Conservation (phyloP, 805 yeast genomes). For the Cyberlindnera samutprakarnensis region DNA sequence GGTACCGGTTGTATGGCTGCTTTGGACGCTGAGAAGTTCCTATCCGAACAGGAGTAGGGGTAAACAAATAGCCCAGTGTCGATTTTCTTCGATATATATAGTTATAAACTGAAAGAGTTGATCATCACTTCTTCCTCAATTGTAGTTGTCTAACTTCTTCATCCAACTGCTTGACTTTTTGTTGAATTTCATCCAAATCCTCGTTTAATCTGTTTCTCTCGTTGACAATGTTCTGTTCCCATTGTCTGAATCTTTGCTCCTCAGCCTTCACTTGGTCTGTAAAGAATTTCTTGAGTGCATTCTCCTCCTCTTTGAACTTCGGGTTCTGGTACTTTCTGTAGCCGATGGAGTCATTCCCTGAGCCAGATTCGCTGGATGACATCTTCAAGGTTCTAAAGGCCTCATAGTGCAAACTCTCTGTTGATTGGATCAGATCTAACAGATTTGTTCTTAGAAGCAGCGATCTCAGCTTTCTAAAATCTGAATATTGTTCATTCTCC, state of each 20-base stretch:
- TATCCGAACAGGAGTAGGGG: constrained; percentile 48
- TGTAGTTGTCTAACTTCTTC: constrained; percentile 64
- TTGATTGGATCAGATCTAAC: constrained; percentile 72
- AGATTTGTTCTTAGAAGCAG: constrained; percentile 74
- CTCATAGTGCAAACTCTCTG: constrained; percentile 78
- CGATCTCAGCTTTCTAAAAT: constrained; percentile 74
- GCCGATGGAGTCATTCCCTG: constrained; percentile 32
- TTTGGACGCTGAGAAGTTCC: constrained; percentile 81
- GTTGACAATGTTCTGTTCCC: constrained; percentile 95
- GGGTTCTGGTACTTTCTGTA: constrained; percentile 67
- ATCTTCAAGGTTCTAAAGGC: constrained; percentile 67
- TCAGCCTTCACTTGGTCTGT: constrained; percentile 96
- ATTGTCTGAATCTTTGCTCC: constrained; percentile 95
- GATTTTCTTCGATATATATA: background rate
- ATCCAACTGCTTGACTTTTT: constrained; percentile 64
- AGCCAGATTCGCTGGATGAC: constrained; percentile 18
- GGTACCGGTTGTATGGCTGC: constrained; percentile 99
- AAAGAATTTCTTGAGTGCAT: constrained; percentile 84
- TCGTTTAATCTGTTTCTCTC: constrained; percentile 91
- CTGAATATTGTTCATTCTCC: constrained; percentile 80
- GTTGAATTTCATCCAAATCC: constrained; percentile 86
- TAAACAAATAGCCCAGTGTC: background rate
- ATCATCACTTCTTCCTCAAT: constrained; percentile 25
- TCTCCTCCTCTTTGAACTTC: constrained; percentile 93
- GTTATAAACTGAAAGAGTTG: background rate